These are phyloP conservation scores for Eragrostis tef DNA, from an alignment of 202 grass and related monocot genomes.

Conservation along the genomic window DNA sequence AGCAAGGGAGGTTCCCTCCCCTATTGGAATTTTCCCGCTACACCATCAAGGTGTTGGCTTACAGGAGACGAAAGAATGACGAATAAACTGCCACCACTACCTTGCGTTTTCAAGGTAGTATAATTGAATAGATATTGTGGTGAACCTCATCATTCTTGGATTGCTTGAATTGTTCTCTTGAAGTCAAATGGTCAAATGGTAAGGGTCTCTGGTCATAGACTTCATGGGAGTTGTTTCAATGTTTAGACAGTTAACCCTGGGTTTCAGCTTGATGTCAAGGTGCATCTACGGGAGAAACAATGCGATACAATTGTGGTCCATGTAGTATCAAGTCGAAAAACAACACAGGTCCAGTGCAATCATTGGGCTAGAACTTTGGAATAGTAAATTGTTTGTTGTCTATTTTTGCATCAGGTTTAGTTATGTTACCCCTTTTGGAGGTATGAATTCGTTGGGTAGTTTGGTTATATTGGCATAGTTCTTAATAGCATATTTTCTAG, in stretches of 20 bases:
- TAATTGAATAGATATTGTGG: not conserved
- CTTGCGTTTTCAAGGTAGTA: not conserved
- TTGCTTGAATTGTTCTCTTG: not conserved
- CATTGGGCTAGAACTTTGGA: slow-evolving; percentile 1
- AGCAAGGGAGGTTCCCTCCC: no score
- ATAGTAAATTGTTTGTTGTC: not conserved
- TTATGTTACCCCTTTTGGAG: no score
- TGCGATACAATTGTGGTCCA: not conserved
- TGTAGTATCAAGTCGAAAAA: not conserved
- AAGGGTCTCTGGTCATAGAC: not conserved
- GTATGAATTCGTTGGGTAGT: not conserved
- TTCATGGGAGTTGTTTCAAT: not conserved
- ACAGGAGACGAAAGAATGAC: not conserved
- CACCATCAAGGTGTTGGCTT: no score
- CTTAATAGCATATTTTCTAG: not conserved
- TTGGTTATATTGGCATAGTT: not conserved
- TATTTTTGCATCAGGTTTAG: not conserved
- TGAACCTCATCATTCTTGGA: not conserved
- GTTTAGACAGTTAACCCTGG: no score
- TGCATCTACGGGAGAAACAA: not conserved
- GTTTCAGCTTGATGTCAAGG: no score
- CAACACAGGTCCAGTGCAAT: not conserved
- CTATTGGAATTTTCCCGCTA: no score
- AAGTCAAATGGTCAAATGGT: no score
- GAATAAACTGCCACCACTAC: not conserved